These are phyloP conservation scores for Verticillium nubilum DNA, from an alignment of 2,329 filamentous ascomycete genomes.

Conservation along the genomic window DNA sequence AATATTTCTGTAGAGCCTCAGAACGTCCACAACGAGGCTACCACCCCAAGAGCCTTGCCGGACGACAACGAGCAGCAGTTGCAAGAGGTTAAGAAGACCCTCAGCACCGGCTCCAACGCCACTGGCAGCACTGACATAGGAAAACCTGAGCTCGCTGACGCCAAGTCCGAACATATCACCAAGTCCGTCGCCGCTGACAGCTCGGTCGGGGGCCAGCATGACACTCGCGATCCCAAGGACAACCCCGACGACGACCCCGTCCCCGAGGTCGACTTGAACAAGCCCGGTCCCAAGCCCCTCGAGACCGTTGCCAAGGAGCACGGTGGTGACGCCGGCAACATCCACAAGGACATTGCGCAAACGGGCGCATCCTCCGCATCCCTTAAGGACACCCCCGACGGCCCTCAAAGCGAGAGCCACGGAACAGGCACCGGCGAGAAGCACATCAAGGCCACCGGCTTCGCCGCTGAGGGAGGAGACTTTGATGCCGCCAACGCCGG, in stretches of 20 bases:
- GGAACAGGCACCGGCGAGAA: slow-evolving; percentile 48
- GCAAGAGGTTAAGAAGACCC: neutral
- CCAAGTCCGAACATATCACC: slow-evolving; percentile 4
- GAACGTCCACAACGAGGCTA: slow-evolving; percentile 3
- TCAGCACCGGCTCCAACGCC: neutral
- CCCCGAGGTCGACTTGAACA: slow-evolving; percentile 24
- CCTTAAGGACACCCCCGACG: slow-evolving; percentile 13
- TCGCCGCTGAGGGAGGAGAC: slow-evolving; percentile 60
- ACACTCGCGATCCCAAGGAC: slow-evolving; percentile 32
- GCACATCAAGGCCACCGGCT: slow-evolving; percentile 51
- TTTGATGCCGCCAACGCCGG: slow-evolving; percentile 61
- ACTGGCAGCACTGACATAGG: slow-evolving; percentile 9
- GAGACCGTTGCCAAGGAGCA: slow-evolving; percentile 26
- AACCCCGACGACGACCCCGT: slow-evolving; percentile 18
- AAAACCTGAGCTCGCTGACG: slow-evolving; percentile 13
- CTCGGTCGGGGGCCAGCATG: slow-evolving; percentile 25
- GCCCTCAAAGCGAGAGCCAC: slow-evolving; percentile 3
- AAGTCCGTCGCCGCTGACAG: slow-evolving; percentile 13
- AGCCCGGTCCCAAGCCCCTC: slow-evolving; percentile 37
- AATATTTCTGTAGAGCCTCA: neutral
- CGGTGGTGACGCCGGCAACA: slow-evolving; percentile 25
- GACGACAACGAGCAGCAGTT: neutral
- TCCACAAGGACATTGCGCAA: slow-evolving; percentile 9
- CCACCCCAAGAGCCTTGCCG: neutral
- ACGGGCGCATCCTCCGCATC: slow-evolving; percentile 3